Evolutionary conservation across 202 grass and related monocot genomes (phyloP).

Genomic region (Carex sylvatica): DNA sequence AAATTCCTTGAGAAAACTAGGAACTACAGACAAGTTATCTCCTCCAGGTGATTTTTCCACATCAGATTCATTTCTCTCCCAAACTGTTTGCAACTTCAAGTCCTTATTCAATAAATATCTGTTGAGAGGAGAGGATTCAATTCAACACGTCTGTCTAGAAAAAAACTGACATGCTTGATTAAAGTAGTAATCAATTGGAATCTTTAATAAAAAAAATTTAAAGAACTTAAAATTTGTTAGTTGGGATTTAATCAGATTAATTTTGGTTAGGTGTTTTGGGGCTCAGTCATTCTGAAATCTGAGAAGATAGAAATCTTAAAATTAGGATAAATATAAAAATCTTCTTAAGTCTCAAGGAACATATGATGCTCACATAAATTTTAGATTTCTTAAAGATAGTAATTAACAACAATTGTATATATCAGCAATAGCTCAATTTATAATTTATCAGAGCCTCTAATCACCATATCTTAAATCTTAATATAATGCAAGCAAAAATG

Average conservation of each 20-base stretch:
- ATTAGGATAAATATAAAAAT: neutral
- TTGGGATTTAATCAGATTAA: neutral
- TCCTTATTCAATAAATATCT: conserved; percentile 54
- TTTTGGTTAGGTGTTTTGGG: neutral
- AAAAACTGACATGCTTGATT: neutral
- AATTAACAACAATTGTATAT: neutral
- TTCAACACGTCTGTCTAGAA: neutral
- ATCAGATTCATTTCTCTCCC: conserved; percentile 31
- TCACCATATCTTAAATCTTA: neutral
- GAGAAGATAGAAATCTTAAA: neutral
- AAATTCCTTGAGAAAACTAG: conserved; percentile 52
- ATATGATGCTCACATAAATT: neutral
- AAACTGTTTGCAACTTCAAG: conserved; percentile 39
- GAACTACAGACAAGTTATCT: conserved; percentile 32
- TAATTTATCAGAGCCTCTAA: neutral
- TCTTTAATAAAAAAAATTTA: neutral
- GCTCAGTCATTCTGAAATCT: neutral
- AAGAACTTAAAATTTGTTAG: neutral
- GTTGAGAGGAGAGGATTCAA: neutral
- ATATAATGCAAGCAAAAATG: neutral
- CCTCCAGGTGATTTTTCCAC: conserved; percentile 27
- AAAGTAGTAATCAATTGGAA: neutral
- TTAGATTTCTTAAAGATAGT: neutral
- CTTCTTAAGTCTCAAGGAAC: neutral
- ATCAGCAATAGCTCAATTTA: neutral